Conservation (phyloP, 1,139 yeast species). For the Pichia norvegensis region DNA sequence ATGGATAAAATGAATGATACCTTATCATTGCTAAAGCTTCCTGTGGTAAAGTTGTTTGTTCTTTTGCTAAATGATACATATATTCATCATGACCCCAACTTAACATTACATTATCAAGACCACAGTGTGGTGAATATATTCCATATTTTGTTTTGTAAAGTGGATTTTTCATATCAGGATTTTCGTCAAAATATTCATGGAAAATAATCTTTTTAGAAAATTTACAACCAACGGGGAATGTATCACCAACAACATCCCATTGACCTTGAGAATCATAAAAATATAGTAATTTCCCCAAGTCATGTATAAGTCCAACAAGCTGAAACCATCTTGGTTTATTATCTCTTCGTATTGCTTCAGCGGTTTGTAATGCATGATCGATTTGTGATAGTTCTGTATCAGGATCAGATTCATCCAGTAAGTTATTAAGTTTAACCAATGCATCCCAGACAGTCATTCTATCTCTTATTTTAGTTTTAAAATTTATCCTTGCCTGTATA, state of each 20-base stretch:
- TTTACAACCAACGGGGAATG: conserved; percentile 68
- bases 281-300: conserved; percentile 59
- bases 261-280: conserved; percentile 68
- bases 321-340: conserved; percentile 72
- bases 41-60: conserved; percentile 53
- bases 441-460: conserved; percentile 71
- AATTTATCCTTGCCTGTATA: conserved; percentile 62
- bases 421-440: conserved; percentile 49
- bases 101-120: conserved; percentile 61
- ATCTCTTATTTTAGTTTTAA: conserved; percentile 58
- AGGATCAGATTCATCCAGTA: conserved; percentile 67
- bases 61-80: conserved; percentile 65
- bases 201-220: conserved; percentile 54
- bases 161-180: conserved; percentile 59
- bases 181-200: conserved; percentile 50
- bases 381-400: conserved; percentile 69
- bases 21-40: conserved; percentile 70
- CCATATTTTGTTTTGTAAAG: conserved; percentile 61
- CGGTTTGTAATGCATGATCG: conserved; percentile 70
- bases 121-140: conserved; percentile 57
- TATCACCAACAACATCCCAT: conserved; percentile 81
- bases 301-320: conserved; percentile 64
- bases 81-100: conserved; percentile 80
- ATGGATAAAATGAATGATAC: conserved; percentile 69
- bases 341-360: conserved; percentile 64